A percentile compares a stretch with the other conserved stretches of the same genome.
Evolutionary conservation across 331 rosid genomes (phyloP).

Genomic region (Malus hybrid): DNA sequence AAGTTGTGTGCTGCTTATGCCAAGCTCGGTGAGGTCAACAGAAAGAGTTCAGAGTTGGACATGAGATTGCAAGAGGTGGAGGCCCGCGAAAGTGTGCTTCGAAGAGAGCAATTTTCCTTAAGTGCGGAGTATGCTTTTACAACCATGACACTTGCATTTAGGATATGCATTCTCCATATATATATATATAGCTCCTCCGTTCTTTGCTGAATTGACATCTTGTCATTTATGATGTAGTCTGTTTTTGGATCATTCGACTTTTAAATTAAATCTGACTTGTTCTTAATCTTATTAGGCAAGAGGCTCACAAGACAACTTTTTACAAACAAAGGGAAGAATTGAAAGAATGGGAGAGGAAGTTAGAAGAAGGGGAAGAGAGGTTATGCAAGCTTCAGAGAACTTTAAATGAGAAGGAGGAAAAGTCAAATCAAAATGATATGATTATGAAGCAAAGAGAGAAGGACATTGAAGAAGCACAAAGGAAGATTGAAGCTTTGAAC

Average conservation of each 20-base stretch:
- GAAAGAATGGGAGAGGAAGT: conserved; percentile 64
- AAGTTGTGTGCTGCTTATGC: conserved; percentile 72
- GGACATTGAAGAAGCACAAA: conserved; percentile 44
- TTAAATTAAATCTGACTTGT: not conserved
- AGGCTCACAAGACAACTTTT: conserved; percentile 55
- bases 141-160: not conserved
- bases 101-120: conserved; percentile 57
- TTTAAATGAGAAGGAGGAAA: conserved; percentile 52
- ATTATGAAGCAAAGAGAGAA: conserved; percentile 49
- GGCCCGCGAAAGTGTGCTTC: conserved; percentile 58
- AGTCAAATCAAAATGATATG: conserved; percentile 43
- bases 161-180: not conserved
- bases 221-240: not conserved
- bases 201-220: not conserved
- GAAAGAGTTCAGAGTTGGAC: conserved; percentile 62
- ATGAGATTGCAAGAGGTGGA: conserved; percentile 72
- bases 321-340: conserved; percentile 65
- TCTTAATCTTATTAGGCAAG: conserved; percentile 43
- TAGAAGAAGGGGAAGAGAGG: conserved; percentile 62
- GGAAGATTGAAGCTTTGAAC: conserved; percentile 33
- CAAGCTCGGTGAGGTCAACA: conserved; percentile 63
- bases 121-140: conserved; percentile 46
- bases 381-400: conserved; percentile 38
- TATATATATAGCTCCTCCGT: not conserved
- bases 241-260: conserved; percentile 4